Evolutionary conservation across 345 rosid species (phyloP).

Genomic region (sweet orange (Citrus sinensis)): DVS_A1.0 CM039163.1:46898501-46899000

Average conservation of each 20-base stretch:
- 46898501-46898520: slow-evolving; percentile 51
- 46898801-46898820: slow-evolving; percentile 79
- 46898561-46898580: slow-evolving; percentile 53
- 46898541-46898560: slow-evolving; percentile 57
- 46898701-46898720: neutral
- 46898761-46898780: slow-evolving; percentile 74
- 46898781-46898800: slow-evolving; percentile 81
- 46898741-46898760: slow-evolving; percentile 74
- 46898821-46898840: slow-evolving; percentile 70
- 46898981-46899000: slow-evolving; percentile 67
- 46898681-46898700: neutral
- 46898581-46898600: slow-evolving; percentile 43
- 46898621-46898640: slow-evolving; percentile 47
- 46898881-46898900: slow-evolving; percentile 74
- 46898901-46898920: neutral
- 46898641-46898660: slow-evolving; percentile 34
- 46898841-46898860: slow-evolving; percentile 62
- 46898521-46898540: slow-evolving; percentile 45
- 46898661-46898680: slow-evolving; percentile 33
- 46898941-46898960: neutral
- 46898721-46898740: neutral
- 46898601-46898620: slow-evolving; percentile 31
- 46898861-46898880: slow-evolving; percentile 62
- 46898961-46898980: slow-evolving; percentile 11
- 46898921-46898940: neutral